Base-by-base conservation (phyloP, 768 basidiomycete genomes). In the Tubosaeta sp. region DNA sequence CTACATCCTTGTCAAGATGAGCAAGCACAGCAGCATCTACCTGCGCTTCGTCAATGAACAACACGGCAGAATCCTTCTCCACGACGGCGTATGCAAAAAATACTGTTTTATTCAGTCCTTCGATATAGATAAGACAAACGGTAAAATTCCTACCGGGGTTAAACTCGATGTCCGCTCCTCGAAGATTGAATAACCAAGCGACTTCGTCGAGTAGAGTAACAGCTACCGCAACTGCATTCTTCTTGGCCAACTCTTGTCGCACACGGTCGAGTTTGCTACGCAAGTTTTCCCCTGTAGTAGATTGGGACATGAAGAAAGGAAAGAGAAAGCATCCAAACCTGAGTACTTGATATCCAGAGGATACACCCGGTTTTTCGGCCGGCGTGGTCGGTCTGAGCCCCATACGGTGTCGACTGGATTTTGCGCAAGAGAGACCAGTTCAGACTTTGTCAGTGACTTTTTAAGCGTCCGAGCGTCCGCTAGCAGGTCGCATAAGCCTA, bases 61-160 rank as follows among this genome's bases (percentile, higher is more conserved):
- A 71, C 6, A 76, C 69, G 9, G 82, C 82, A 4, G 57, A 46
- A 73, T 74, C 52, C 45, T 70, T 54, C 76, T 82, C 87, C 32
- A 98, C 73, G 29, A 93, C 77, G 2, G 93, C 89, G 64, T 94
- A 96, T 0, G 91, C 82, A 62, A 96, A 97, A 76, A 96, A 95
- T 16, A 96, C 91, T 86, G 60, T 14, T 35, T 10, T 6, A 8
- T 4, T 16, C 54, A 54, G 54, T 2, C 6, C 31, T 5, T 45
- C 7, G 13, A 19, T 21, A n/a, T 31, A 32, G 3, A 4, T 29
- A 3, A 24, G 27, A 6, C 25, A 36, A n/a, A 31, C 5, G 2
- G 16, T 9, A 10, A 40, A 29, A 32, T 30, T 32, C 58, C 29
- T 55, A 76, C 83, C 82, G 4, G 86, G 86, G 54, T 96, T 98